Conservation (phyloP, 352 stramenopile genomes). For the Globisporangium uncinulatum region DNA sequence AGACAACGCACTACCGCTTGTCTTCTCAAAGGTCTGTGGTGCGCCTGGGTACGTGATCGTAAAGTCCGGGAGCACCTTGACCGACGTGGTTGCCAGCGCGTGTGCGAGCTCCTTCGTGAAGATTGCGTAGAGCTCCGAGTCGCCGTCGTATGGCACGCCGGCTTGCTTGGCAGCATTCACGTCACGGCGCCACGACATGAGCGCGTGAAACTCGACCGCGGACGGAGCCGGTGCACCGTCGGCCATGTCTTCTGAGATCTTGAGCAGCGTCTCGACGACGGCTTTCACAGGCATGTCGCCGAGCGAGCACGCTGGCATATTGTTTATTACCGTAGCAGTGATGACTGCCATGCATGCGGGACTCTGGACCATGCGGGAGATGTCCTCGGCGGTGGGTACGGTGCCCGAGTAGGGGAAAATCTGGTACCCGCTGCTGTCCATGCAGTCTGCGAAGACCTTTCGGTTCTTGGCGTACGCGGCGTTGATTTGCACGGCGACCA, state of each 20-base stretch:
- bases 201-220: constrained; percentile 29
- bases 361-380: constrained; percentile 37
- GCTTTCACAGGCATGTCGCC: constrained; percentile 44
- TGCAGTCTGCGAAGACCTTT: constrained; percentile 41
- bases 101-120: constrained; percentile 43
- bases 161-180: constrained; percentile 44
- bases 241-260: constrained; percentile 43
- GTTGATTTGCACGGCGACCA: constrained; percentile 28
- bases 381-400: constrained; percentile 28
- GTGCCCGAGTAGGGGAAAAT: constrained; percentile 57
- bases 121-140: constrained; percentile 34
- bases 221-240: constrained; percentile 23
- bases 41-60: constrained; percentile 26
- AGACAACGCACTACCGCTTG: constrained; percentile 20
- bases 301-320: constrained; percentile 45
- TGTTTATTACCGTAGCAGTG: constrained; percentile 30
- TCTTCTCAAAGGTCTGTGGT: constrained; percentile 22
- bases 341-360: constrained; percentile 46
- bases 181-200: constrained; percentile 50
- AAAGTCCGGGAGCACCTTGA: constrained; percentile 36
- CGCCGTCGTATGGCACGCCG: constrained; percentile 38
- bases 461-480: constrained; percentile 45
- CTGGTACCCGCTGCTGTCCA: constrained; percentile 40
- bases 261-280: constrained; percentile 55
- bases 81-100: constrained; percentile 26